Conservation (phyloP, 129 eudicot genomes). For the Arctium minus region DNA sequence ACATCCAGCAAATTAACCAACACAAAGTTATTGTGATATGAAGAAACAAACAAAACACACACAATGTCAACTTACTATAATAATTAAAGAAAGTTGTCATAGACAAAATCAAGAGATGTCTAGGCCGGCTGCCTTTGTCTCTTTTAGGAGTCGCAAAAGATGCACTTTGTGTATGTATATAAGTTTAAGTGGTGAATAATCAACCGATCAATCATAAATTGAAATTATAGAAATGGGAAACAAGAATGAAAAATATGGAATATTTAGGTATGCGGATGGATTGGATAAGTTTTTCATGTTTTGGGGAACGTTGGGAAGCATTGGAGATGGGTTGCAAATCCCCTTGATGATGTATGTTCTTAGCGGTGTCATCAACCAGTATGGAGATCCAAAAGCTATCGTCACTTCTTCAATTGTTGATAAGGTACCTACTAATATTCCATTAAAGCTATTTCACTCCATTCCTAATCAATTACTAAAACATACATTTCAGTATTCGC, state of each 20-base stretch:
- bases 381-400: constrained; percentile 34
- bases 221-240: neutral
- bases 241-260: constrained; percentile 29
- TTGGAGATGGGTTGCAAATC: constrained; percentile 72
- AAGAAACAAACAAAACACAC: neutral
- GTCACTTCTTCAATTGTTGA: constrained; percentile 37
- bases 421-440: constrained; percentile 30
- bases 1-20: neutral
- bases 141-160: neutral
- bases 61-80: neutral
- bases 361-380: constrained; percentile 54
- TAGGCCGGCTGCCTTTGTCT: neutral
- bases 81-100: neutral
- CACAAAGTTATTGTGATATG: neutral
- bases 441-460: no score
- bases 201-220: neutral
- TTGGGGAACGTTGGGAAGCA: constrained; percentile 64
- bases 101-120: neutral
- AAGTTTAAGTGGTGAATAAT: neutral
- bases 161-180: constrained; percentile 1
- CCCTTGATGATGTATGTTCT: constrained; percentile 77
- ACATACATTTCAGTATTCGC: constrained; percentile 44
- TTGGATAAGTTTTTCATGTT: constrained; percentile 61
- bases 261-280: constrained; percentile 57
- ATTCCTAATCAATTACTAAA: neutral